Base-by-base conservation (phyloP, 176 grass and related monocot genomes). In the Aegilops umbellulata region DNA sequence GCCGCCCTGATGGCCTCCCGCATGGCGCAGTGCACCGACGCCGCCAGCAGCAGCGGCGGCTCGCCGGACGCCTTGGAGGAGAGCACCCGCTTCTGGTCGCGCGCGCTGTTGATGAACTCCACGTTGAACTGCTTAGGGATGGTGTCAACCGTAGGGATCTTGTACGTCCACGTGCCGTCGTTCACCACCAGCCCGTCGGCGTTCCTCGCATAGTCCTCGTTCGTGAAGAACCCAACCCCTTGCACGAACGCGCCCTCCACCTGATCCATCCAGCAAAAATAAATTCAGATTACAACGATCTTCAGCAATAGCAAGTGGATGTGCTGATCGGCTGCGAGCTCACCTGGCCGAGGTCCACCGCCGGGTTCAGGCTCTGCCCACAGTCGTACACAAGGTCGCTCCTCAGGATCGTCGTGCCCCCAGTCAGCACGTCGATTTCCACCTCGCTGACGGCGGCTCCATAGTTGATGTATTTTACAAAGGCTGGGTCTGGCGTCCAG, bases 1-100 rank as follows among this genome's bases (percentile, higher is more conserved):
- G 91, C 89, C 2, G 93, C 93, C 74, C 95, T 87, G 65, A 98
- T 93, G 61, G 95, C 95, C 83, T 98, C 93, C 87, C 95, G 85
- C 82, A 91, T 91, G 23, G 95, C 95, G 46, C 95, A 98, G 78
- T 98, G 95, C 87, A 98, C 95, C 17, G 95, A 95, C 27, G 83
- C 61, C 42, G 95, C 95, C 8, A 98, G 93, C 58, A 98, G 89
- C 82, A 98, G 86, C 1, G 95, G 95, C 11, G 95, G 93, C 78
- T 98, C 95, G 10, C 95, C 95, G 16, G 95, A 98, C 16, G 95
- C 95, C 82, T 97, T 97, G 0, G 92, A 97, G 11, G 95, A 97
- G 7, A 97, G 92, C 26, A 97, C 77, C 5, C 88, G 92, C 80
- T 92, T 94, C 34, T 78, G n/a, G 41, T 97, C 88, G 8, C 81